Percentiles rank a stretch among this genome's conserved stretches.
phyloP scores from a whole-genome alignment of 768 basidiomycete species.

The Russula abietina region DNA sequence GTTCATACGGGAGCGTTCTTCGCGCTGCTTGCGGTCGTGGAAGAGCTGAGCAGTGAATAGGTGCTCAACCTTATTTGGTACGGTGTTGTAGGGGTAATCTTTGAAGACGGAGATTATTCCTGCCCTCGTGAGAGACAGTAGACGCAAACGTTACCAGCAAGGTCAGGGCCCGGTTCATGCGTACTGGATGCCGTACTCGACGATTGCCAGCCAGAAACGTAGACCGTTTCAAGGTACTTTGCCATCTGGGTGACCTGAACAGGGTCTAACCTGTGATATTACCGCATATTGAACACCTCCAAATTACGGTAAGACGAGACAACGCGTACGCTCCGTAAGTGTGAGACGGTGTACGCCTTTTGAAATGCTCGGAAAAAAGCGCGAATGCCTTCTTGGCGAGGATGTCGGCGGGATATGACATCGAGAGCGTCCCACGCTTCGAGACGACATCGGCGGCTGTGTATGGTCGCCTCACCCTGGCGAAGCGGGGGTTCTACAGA shows the following conservation, averaged over 20 bases:
- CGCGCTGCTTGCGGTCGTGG: conserved; percentile 96
- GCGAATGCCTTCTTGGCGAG: conserved; percentile 83
- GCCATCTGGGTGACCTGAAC: conserved; percentile 99
- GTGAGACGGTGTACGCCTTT: conserved; percentile 75
- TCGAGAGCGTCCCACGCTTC: conserved; percentile 83
- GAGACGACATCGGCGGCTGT: conserved; percentile 88
- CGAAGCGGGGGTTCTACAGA: conserved; percentile 78
- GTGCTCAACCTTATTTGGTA: conserved; percentile 98
- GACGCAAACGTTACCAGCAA: conserved; percentile 60
- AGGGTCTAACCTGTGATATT: conserved; percentile 73
- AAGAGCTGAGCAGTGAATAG: conserved; percentile 97
- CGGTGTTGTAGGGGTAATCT: conserved; percentile 99
- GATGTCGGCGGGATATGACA: conserved; percentile 80
- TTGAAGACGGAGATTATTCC: neutral
- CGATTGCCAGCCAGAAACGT: conserved; percentile 95
- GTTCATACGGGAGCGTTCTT: conserved; percentile 64
- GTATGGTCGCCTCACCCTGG: conserved; percentile 84
- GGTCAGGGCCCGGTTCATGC: conserved; percentile 96
- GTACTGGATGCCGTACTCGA: conserved; percentile 91
- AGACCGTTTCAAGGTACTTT: conserved; percentile 95
- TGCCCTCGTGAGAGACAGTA: neutral
- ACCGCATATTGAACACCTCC: neutral
- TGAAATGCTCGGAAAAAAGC: conserved; percentile 69
- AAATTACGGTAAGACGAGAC: neutral
- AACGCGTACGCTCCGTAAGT: conserved; percentile 91